Conservation (phyloP, 148 eudicot genomes). For the Silene latifolia region DNA sequence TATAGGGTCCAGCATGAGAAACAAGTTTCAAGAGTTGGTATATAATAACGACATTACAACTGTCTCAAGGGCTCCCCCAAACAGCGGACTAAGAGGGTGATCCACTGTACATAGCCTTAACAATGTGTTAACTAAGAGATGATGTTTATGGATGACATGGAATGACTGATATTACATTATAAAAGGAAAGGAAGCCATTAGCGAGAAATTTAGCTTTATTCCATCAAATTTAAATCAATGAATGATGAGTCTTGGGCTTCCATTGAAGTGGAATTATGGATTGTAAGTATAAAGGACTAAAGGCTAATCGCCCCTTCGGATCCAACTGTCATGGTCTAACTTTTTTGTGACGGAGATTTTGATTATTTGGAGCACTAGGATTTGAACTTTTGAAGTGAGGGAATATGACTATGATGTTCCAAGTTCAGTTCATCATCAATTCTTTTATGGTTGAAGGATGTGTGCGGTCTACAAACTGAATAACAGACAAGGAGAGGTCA, state of each 20-base stretch:
- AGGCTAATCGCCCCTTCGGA: too few species aligned
- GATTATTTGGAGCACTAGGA: too few species aligned
- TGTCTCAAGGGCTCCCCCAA: background rate
- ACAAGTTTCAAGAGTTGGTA: constrained; percentile 5
- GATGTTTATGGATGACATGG: too few species aligned
- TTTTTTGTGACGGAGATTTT: too few species aligned
- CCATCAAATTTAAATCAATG: background rate
- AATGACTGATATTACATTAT: background rate
- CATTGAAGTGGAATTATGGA: background rate
- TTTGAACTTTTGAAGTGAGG: too few species aligned
- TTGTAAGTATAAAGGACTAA: too few species aligned
- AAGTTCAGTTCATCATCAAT: background rate
- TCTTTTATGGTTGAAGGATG: too few species aligned
- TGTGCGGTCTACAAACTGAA: background rate
- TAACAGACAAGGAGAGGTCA: too few species aligned
- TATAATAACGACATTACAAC: background rate
- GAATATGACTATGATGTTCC: too few species aligned
- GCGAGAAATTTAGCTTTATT: background rate
- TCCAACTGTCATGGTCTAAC: too few species aligned
- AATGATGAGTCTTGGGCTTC: background rate
- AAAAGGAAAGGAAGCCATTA: background rate
- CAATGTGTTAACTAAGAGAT: too few species aligned
- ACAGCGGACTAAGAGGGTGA: background rate
- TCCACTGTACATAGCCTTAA: background rate
- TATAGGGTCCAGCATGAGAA: constrained; percentile 57